A percentile compares a stretch with the other conserved stretches of the same genome.
These are phyloP conservation scores for Fimicolochytrium jonesii DNA, from an alignment of 192 early-diverging fungal genomes.

Conservation along the genomic window DNA sequence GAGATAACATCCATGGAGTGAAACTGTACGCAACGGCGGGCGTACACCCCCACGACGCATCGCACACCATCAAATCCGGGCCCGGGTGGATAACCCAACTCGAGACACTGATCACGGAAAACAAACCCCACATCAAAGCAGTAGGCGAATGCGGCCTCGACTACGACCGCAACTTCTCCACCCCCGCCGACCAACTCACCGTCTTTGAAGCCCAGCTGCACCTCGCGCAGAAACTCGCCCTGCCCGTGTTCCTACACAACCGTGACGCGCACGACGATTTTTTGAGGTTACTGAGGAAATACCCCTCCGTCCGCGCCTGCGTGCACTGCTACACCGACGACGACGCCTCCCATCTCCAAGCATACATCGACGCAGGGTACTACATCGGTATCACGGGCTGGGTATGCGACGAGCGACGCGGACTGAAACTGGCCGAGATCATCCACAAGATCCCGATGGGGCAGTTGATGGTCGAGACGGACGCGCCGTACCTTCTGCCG, in stretches of 20 bases:
- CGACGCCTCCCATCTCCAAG: conserved; percentile 56
- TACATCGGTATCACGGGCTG: conserved; percentile 97
- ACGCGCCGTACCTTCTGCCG: conserved; percentile 69
- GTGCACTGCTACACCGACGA: conserved; percentile 89
- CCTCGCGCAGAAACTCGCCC: conserved; percentile 63
- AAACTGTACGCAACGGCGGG: conserved; percentile 25
- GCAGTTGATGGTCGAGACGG: conserved; percentile 87
- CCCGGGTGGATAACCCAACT: neutral
- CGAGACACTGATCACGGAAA: conserved; percentile 13
- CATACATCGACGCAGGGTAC: conserved; percentile 61
- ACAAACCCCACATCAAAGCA: conserved; percentile 62
- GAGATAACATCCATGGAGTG: conserved; percentile 17
- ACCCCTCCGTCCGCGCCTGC: conserved; percentile 67
- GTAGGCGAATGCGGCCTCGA: conserved; percentile 96
- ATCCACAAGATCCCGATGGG: conserved; percentile 71
- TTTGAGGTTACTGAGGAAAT: conserved; percentile 52
- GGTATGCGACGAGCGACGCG: conserved; percentile 31
- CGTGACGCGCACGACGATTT: conserved; percentile 81
- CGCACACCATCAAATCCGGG: neutral
- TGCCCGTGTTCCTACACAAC: conserved; percentile 93
- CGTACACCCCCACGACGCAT: conserved; percentile 36
- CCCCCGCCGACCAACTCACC: conserved; percentile 9
- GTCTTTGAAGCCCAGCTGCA: conserved; percentile 77
- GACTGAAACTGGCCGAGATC: conserved; percentile 42
- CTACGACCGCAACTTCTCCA: conserved; percentile 72